A percentile compares a stretch with the other conserved stretches of the same genome.
Conservation (phyloP, 2,329 filamentous ascomycete genomes). For the Huntiella decipiens region DNA sequence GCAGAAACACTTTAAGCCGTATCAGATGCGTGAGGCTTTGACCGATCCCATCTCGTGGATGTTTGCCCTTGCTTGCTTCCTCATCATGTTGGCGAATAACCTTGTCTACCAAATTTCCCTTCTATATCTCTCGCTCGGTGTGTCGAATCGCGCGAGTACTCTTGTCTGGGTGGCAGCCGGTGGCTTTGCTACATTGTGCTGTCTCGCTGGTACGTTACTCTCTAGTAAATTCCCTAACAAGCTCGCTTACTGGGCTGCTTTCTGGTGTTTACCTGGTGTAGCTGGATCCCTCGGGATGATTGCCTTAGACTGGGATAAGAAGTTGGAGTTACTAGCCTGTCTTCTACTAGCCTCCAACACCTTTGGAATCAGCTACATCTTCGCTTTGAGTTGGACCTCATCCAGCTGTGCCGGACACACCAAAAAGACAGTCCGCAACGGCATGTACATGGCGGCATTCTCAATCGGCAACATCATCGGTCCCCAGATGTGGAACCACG, state of each 20-base stretch:
- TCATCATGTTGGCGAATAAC: slow-evolving; percentile 21
- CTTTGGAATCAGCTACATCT: slow-evolving; percentile 14
- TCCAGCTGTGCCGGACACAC: slow-evolving; percentile 21
- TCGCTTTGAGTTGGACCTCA: slow-evolving; percentile 20
- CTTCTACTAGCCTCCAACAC: slow-evolving; percentile 14
- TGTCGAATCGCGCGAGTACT: slow-evolving; percentile 21
- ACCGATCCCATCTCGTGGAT: slow-evolving; percentile 18
- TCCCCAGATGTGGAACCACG: slow-evolving; percentile 19
- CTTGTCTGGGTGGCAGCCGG: slow-evolving; percentile 16
- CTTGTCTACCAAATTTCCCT: slow-evolving; percentile 23
- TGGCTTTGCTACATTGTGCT: slow-evolving; percentile 1
- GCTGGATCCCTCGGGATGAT: slow-evolving; percentile 16
- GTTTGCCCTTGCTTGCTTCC: slow-evolving; percentile 17
- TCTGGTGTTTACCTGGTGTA: slow-evolving; percentile 16
- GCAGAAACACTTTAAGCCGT: slow-evolving; percentile 20
- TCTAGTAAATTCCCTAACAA: slow-evolving; percentile 12
- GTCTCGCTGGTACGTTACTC: slow-evolving; percentile 12
- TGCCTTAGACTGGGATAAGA: slow-evolving; percentile 15
- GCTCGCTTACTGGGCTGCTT: slow-evolving; percentile 13
- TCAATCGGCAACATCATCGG: slow-evolving; percentile 20
- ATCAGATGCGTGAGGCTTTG: slow-evolving; percentile 16
- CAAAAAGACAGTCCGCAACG: slow-evolving; percentile 24
- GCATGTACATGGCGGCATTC: slow-evolving; percentile 21
- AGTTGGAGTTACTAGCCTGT: slow-evolving; percentile 15
- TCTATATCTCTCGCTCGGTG: slow-evolving; percentile 19